Conservation (phyloP, 1,284 basidiomycete species). For the Pyrrhoderma lamaoense region DNA sequence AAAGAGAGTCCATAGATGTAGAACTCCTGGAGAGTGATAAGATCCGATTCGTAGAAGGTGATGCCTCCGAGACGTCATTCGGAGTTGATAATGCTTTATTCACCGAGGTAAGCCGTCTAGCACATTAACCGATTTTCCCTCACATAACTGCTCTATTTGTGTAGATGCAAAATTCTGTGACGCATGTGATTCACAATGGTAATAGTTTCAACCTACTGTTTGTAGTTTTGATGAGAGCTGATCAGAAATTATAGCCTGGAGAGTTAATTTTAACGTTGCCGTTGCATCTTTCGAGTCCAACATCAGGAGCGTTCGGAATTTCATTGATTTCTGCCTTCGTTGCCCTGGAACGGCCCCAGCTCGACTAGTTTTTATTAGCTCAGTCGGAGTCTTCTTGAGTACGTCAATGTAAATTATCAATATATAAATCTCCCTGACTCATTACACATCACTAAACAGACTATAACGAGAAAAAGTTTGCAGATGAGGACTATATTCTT, state of each 20-base stretch:
- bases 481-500: not conserved
- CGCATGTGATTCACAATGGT: slow-evolving; percentile 31
- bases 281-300: slow-evolving; percentile 31
- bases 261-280: slow-evolving; percentile 35
- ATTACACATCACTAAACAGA: not conserved
- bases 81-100: not conserved
- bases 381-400: slow-evolving; percentile 14
- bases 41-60: slow-evolving; percentile 25
- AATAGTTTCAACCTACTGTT: not conserved
- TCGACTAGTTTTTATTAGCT: slow-evolving; percentile 21
- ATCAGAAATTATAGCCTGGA: slow-evolving; percentile 30
- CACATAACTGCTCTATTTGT: not conserved
- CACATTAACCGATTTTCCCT: no score
- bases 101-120: not conserved
- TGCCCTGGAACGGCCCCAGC: slow-evolving; percentile 21
- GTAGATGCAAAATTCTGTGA: slow-evolving; percentile 22
- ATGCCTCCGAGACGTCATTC: slow-evolving; percentile 16
- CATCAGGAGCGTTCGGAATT: slow-evolving; percentile 31
- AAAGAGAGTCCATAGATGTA: slow-evolving; percentile 20
- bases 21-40: slow-evolving; percentile 15
- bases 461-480: not conserved
- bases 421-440: not conserved
- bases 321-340: slow-evolving; percentile 35
- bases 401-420: not conserved
- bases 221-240: not conserved